These are phyloP conservation scores for Pichia manshurica DNA, from an alignment of 805 yeast species.

Conservation along the genomic window DNA sequence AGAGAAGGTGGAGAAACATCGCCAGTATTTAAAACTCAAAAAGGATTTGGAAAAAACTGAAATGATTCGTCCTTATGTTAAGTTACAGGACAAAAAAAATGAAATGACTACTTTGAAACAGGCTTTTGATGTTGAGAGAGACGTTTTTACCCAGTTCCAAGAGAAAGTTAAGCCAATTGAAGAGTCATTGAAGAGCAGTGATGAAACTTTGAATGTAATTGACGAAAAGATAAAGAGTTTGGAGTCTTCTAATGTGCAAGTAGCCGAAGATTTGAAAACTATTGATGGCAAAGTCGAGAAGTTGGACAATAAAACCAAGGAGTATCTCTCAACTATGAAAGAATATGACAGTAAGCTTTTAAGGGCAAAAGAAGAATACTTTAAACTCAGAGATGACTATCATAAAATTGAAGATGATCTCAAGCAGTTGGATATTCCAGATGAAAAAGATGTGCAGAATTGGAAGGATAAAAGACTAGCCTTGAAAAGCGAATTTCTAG, in stretches of 20 bases:
- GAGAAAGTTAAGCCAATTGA: conserved; percentile 20
- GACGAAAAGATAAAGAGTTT: conserved; percentile 5
- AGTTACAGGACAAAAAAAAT: conserved; percentile 31
- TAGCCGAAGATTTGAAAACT: background rate
- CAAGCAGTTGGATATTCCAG: conserved; percentile 12
- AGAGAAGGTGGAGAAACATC: conserved; percentile 42
- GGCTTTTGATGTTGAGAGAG: conserved; percentile 22
- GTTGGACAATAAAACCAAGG: conserved; percentile 24
- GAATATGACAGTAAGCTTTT: conserved; percentile 33
- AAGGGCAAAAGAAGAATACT: conserved; percentile 31
- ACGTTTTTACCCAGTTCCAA: conserved; percentile 22
- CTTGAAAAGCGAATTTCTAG: conserved; percentile 20
- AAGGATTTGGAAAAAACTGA: conserved; percentile 34
- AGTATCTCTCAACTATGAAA: conserved; percentile 29
- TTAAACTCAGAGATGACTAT: conserved; percentile 22
- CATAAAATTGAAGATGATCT: conserved; percentile 11
- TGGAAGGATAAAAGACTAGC: conserved; percentile 24
- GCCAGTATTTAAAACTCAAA: conserved; percentile 40
- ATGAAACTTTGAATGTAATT: conserved; percentile 10
- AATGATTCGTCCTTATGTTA: conserved; percentile 33
- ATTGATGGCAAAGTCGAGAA: conserved; percentile 12
- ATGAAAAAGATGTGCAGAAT: conserved; percentile 19
- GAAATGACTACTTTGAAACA: conserved; percentile 28
- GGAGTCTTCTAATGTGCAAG: background rate
- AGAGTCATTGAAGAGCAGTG: conserved; percentile 14